Conservation (phyloP, 768 basidiomycete genomes). For the Steccherinum ochraceum region DNA sequence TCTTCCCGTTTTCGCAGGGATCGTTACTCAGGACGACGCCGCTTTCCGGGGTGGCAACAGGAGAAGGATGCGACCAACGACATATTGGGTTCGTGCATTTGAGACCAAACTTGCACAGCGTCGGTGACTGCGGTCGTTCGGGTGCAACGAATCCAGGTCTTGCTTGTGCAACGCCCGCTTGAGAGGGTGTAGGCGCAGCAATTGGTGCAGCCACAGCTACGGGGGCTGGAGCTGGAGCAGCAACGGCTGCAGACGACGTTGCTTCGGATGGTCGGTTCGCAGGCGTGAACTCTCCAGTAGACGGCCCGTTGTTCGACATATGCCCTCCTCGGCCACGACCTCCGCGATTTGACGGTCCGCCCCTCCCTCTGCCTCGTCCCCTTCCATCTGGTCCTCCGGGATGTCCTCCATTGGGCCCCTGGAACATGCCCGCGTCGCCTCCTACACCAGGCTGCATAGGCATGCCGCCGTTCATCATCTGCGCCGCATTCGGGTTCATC, state of each 20-base stretch:
- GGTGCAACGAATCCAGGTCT: constrained; percentile 51
- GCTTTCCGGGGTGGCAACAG: constrained; percentile 92
- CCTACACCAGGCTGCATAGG: constrained; percentile 46
- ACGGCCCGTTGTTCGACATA: neutral
- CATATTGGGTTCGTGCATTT: constrained; percentile 91
- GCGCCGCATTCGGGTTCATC: constrained; percentile 52
- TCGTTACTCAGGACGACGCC: constrained; percentile 94
- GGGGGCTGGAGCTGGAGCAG: constrained; percentile 3
- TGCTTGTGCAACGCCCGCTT: constrained; percentile 15
- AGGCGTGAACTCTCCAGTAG: constrained; percentile 13
- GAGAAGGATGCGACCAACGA: constrained; percentile 90
- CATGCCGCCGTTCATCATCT: constrained; percentile 52
- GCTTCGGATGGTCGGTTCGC: constrained; percentile 9
- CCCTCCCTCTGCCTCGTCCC: constrained; percentile 24
- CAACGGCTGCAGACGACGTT: constrained; percentile 6
- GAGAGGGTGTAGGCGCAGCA: constrained; percentile 12
- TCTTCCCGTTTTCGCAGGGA: constrained; percentile 80
- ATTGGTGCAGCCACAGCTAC: constrained; percentile 12
- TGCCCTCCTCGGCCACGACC: constrained; percentile 18
- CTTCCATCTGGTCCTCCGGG: constrained; percentile 34
- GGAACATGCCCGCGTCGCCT: constrained; percentile 41
- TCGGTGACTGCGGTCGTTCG: constrained; percentile 81
- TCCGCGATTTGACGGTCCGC: constrained; percentile 14
- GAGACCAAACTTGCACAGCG: constrained; percentile 87
- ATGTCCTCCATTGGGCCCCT: constrained; percentile 40